These are phyloP conservation scores for Leonotis leonurus DNA, from an alignment of 257 asterid genomes.

Conservation along the genomic window DNA sequence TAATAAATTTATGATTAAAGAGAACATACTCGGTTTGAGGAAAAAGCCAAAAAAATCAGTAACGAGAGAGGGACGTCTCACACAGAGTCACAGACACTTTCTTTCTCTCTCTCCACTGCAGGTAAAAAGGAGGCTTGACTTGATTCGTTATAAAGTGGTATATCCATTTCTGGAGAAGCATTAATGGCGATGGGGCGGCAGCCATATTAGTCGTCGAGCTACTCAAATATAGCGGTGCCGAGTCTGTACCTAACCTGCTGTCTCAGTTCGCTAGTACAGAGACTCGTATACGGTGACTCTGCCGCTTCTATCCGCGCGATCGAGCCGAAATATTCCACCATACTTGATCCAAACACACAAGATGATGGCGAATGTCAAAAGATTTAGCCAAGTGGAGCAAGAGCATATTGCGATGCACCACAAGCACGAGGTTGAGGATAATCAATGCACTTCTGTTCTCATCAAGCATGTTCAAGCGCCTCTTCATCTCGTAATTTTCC, in stretches of 20 bases:
- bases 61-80: neutral
- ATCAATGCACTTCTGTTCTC: constrained; percentile 56
- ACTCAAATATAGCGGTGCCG: constrained; percentile 5
- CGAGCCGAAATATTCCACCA: constrained; percentile 1
- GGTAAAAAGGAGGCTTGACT: no score
- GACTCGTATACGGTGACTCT: neutral
- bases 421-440: constrained; percentile 34
- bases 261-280: constrained; percentile 6
- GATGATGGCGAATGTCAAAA: constrained; percentile 32
- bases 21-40: no score
- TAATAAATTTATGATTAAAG: no score
- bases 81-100: no score
- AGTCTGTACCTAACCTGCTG: constrained; percentile 2
- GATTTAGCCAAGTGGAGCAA: constrained; percentile 34
- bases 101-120: no score
- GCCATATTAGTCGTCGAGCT: neutral
- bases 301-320: constrained; percentile 1
- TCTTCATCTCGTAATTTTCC: constrained; percentile 42
- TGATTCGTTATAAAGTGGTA: neutral
- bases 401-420: constrained; percentile 50
- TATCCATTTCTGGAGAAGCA: constrained; percentile 8
- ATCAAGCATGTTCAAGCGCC: constrained; percentile 62
- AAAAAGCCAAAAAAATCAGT: no score
- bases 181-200: constrained; percentile 21
- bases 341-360: neutral